Evolutionary conservation across 2,329 filamentous ascomycete genomes (phyloP), one percentile per base, ranked within the genome.

Genomic region (Colletotrichum sp.): DNA sequence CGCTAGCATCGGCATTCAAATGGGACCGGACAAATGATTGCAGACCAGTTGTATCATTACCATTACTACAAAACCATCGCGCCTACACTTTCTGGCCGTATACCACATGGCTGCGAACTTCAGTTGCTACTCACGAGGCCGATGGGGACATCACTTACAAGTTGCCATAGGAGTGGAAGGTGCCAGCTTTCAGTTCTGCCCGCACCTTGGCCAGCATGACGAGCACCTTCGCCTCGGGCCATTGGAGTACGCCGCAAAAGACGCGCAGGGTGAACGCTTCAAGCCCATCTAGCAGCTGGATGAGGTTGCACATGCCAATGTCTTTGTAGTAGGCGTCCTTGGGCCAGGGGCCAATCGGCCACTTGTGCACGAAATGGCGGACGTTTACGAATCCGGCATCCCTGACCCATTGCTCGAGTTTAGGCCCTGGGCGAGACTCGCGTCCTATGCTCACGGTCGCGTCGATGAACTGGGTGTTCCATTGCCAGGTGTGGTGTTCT

Each of bases 321-420:
- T 82, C 78, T n/a, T 80, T 80, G 44, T 62, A 71, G 21, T 78
- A 77, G 7, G 77, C 74, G 18, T 81, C 80, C 12, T 77, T 77
- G 1, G 80, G 69, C 81, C 80, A 88, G 4, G 79, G 78, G 0
- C 85, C 85, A 5, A 86, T 79, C 0, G 86, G 85, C 36, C 84
- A 80, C 72, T 83, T 85, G 69, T 82, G 84, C 1, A 78, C 39
- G 5, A 79, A 78, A 66, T 86, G 82, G 0, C 78, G 80, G 13
- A 86, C 74, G n/a, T 83, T 77, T 0, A 75, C 63, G 70, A 88
- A 89, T 0, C 86, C 87, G 3, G 81, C 81, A 4, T 83, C 81
- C 8, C 76, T 66, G 9, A 83, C 77, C 82, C 82, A 86, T 6
- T 71, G 39, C 9, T 78, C 71, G 8, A 84, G 81, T 5, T 78